Conservation (phyloP, 257 asterid genomes). For the Paraleonurus japonicus region DNA sequence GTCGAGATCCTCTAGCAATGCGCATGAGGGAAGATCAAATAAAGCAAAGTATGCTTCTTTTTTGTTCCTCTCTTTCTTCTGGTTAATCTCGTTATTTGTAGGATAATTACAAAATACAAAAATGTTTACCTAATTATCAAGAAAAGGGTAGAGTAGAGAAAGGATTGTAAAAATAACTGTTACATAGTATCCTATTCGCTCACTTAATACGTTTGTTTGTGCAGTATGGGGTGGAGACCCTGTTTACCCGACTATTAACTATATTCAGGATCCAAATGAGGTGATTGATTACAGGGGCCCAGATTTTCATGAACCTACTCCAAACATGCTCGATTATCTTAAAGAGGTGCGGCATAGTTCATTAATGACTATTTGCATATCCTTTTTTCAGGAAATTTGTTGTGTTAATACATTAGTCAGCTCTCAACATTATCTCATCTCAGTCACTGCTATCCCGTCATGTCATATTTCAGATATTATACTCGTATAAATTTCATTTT, state of each 20-base stretch:
- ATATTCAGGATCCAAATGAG: slow-evolving; percentile 94
- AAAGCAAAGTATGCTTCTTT: slow-evolving; percentile 63
- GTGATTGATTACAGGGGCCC: slow-evolving; percentile 95
- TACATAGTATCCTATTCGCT: not conserved
- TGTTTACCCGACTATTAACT: slow-evolving; percentile 92
- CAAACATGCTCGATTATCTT: slow-evolving; percentile 80
- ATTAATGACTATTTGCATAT: slow-evolving; percentile 9
- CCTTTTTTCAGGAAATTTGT: not conserved
- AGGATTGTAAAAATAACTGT: not conserved
- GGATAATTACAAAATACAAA: not conserved
- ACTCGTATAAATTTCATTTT: not conserved
- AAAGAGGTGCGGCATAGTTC: slow-evolving; percentile 69
- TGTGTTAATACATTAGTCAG: not conserved
- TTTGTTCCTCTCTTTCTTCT: not conserved
- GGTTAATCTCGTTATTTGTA: not conserved
- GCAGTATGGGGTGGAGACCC: slow-evolving; percentile 99
- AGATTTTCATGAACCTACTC: slow-evolving; percentile 98
- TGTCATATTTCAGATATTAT: not conserved
- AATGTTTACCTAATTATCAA: not conserved
- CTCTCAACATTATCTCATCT: not conserved
- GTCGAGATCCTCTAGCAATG: slow-evolving; percentile 93
- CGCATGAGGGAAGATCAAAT: slow-evolving; percentile 91
- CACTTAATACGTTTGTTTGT: slow-evolving; percentile 17
- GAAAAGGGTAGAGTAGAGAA: not conserved
- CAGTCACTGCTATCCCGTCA: not conserved